Evolutionary conservation across 2,329 filamentous ascomycete species (phyloP), one percentile per base, ranked within the genome.

Genomic region (Nemania abortiva): DNA sequence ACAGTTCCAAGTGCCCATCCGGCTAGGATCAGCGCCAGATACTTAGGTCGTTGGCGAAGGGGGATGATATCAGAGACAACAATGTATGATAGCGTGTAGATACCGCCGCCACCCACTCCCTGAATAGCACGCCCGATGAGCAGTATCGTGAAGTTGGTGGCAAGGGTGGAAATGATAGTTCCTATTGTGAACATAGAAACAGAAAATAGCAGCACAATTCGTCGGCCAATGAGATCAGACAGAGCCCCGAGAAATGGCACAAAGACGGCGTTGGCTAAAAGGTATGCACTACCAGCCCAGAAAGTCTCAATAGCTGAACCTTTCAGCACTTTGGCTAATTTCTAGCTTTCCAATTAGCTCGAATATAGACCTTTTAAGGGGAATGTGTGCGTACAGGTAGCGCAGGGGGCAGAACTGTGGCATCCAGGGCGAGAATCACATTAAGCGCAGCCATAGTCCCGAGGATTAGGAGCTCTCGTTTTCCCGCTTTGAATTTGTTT

Each of bases 11-110:
- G 52, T 4, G 62, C 73, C 69, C 69, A 73, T 11, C 61, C 65
- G 2, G 61, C 61, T 1, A 60, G 18, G 10, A 68, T 68, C 11
- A 74, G 49, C 6, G 52, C 31, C 2, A 60, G 31, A 20, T 72
- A 74, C 50, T 69, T 72, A 9, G 72, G 70, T 11, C 72, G 66
- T 58, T 70, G 65, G 4, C 72, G 67, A 2, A 74, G 58, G 4
- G 73, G 73, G 7, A 74, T 65, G 29, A 72, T 66, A 27, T 74
- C 72, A 3, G 72, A 57, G 20, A 70, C 55, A 37, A 70, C 49
- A 24, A 74, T 64, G 39, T 59, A 63, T 5, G 68, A 31, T 7
- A 74, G 15, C 1, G 61, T 60, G 9, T 63, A 54, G 50, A 72
- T 71, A 20, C 70, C 72, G 10, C 72, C 72, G 3, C 65, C 70